Evolutionary conservation across 352 stramenopile genomes (phyloP).

Genomic region (Phytophthora megakarya): DNA sequence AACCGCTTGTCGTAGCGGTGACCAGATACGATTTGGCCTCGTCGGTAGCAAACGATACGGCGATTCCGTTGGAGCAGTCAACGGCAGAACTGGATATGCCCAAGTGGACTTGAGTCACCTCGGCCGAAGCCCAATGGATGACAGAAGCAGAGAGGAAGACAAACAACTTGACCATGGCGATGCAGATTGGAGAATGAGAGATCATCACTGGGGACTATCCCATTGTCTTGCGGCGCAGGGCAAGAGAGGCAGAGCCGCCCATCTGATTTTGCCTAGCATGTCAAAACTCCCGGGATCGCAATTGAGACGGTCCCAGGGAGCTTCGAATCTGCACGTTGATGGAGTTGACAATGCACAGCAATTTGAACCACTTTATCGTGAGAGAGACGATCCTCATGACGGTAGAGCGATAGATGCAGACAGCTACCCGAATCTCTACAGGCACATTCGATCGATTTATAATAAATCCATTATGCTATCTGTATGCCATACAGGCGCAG

Average conservation of each 20-base stretch:
- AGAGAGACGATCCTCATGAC: conserved; percentile 12
- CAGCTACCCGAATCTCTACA: conserved; percentile 14
- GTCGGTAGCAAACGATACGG: conserved; percentile 47
- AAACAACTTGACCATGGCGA: conserved; percentile 28
- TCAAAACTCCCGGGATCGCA: conserved; percentile 1
- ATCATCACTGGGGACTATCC: conserved; percentile 14
- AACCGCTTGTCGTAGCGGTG: conserved; percentile 25
- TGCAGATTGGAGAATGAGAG: conserved; percentile 32
- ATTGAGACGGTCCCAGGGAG: conserved; percentile 23
- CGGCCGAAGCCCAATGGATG: conserved; percentile 31
- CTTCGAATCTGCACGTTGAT: conserved; percentile 3
- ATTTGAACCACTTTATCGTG: not conserved
- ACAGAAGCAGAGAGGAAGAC: conserved; percentile 17
- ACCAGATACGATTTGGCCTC: conserved; percentile 36
- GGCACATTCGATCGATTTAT: not conserved
- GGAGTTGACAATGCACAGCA: not conserved
- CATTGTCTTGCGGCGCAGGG: not conserved
- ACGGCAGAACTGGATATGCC: conserved; percentile 37
- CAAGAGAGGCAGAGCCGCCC: conserved; percentile 12
- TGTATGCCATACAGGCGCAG: no score
- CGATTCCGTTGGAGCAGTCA: conserved; percentile 43
- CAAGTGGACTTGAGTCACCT: conserved; percentile 56
- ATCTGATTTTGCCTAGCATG: conserved; percentile 20
- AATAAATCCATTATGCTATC: no score
- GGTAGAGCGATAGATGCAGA: conserved; percentile 14